phyloP scores from a whole-genome alignment of 805 yeast species.

The Yarrowia sp. region DNA sequence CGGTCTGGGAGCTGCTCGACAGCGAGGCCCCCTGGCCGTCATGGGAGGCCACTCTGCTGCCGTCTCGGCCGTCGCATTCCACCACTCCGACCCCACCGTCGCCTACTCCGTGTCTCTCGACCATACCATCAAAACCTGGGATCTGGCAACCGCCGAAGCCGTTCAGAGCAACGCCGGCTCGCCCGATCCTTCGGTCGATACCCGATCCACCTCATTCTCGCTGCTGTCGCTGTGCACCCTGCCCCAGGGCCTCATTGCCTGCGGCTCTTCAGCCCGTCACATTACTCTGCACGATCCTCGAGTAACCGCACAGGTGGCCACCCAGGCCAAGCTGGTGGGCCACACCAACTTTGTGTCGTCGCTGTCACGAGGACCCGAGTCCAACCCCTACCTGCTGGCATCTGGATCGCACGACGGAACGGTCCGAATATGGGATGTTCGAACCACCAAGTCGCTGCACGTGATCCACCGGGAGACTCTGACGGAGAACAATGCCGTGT shows the following conservation, averaged over 20 bases:
- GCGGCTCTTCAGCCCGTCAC: constrained; percentile 99
- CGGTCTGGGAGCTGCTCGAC: constrained; percentile 70
- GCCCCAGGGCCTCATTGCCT: constrained; percentile 68
- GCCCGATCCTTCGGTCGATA: constrained; percentile 55
- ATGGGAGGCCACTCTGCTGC: constrained; percentile 86
- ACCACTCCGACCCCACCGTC: constrained; percentile 73
- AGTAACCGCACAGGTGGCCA: constrained; percentile 57
- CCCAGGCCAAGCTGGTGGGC: constrained; percentile 78
- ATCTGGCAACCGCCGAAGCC: constrained; percentile 81
- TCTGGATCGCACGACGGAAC: constrained; percentile 98
- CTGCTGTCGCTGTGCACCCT: constrained; percentile 76
- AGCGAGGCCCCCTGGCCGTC: constrained; percentile 80
- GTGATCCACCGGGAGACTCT: constrained; percentile 76
- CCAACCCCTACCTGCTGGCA: constrained; percentile 77
- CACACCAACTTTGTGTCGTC: constrained; percentile 91
- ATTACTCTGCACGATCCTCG: constrained; percentile 94
- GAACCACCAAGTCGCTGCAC: constrained; percentile 77
- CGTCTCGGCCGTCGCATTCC: constrained; percentile 84
- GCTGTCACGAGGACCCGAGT: constrained; percentile 71
- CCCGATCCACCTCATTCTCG: constrained; percentile 85
- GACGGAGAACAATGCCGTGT: constrained; percentile 65
- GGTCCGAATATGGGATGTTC: constrained; percentile 81
- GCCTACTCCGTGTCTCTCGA: constrained; percentile 96
- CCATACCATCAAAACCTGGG: constrained; percentile 96
- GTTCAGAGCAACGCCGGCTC: constrained; percentile 50